These are phyloP conservation scores for Diversispora epigaea DNA, from an alignment of 192 early-diverging fungal genomes.

Conservation along the genomic window DNA sequence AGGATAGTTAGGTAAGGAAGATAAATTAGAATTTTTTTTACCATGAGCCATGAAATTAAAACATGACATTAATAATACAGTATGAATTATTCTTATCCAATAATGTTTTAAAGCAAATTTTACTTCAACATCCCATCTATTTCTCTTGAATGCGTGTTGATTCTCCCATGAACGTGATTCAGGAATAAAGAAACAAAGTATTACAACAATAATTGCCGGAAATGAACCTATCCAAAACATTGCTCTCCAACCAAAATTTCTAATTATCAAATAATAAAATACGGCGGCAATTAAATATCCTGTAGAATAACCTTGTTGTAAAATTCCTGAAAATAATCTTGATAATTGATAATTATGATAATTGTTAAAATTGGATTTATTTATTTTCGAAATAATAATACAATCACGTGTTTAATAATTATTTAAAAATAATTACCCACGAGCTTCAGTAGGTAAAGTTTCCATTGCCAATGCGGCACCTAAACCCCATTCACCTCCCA, in stretches of 20 bases:
- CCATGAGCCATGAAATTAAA: slow-evolving; percentile 75
- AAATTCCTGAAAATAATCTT: slow-evolving; percentile 67
- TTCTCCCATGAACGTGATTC: slow-evolving; percentile 59
- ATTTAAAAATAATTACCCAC: slow-evolving; percentile 42
- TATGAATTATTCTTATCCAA: slow-evolving; percentile 57
- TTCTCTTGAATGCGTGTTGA: slow-evolving; percentile 36
- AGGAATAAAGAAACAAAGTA: slow-evolving; percentile 62
- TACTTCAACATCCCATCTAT: slow-evolving; percentile 29
- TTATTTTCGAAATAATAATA: background rate
- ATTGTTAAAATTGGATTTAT: background rate
- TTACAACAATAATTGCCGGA: slow-evolving; percentile 57
- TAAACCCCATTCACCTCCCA: slow-evolving; percentile 78
- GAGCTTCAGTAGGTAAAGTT: slow-evolving; percentile 59
- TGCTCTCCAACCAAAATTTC: slow-evolving; percentile 62
- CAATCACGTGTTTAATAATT: too few relatives aligned
- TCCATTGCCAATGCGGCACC: slow-evolving; percentile 74
- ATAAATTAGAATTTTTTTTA: background rate
- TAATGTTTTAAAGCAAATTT: slow-evolving; percentile 41
- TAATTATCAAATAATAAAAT: slow-evolving; percentile 57
- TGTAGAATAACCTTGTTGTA: slow-evolving; percentile 70
- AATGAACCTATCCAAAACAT: slow-evolving; percentile 67
- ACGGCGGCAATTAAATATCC: slow-evolving; percentile 67
- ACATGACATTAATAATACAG: slow-evolving; percentile 59
- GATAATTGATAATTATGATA: background rate
- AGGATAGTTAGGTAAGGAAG: background rate